Evolutionary conservation across 345 rosid genomes (phyloP).

Genomic region (Rhodamnia argentea): DNA sequence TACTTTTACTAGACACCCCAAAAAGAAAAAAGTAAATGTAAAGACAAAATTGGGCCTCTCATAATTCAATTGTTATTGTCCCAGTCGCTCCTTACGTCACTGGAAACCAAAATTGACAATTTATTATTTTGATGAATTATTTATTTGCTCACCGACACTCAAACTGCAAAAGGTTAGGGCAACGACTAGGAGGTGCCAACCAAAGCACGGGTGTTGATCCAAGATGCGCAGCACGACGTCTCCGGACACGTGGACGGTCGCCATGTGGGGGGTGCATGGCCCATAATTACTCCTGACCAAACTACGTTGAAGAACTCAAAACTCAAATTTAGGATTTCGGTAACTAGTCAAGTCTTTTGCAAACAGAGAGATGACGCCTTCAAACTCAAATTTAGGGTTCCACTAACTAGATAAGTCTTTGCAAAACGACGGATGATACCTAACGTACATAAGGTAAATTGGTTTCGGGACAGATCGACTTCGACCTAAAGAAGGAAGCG

Average conservation of each 20-base stretch:
- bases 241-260: conserved; percentile 16
- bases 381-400: neutral
- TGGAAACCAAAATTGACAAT: neutral
- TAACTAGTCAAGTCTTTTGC: no score
- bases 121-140: neutral
- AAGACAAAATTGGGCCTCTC: neutral
- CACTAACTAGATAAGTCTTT: neutral
- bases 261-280: conserved; percentile 3
- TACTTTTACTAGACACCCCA: neutral
- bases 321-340: neutral
- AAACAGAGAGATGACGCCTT: neutral
- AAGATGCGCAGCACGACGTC: neutral
- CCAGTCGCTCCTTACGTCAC: neutral
- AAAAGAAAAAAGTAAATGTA: neutral
- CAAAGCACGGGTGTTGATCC: neutral
- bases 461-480: rapidly evolving
- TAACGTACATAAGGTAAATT: rapidly evolving
- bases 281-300: neutral
- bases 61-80: neutral
- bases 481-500: neutral
- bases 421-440: neutral
- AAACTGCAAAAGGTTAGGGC: neutral
- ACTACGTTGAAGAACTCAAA: neutral
- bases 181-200: no score
- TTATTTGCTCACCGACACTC: neutral